Evolutionary conservation across 2,329 filamentous ascomycete species (phyloP).

Genomic region (Aspergillus sp.): DNA sequence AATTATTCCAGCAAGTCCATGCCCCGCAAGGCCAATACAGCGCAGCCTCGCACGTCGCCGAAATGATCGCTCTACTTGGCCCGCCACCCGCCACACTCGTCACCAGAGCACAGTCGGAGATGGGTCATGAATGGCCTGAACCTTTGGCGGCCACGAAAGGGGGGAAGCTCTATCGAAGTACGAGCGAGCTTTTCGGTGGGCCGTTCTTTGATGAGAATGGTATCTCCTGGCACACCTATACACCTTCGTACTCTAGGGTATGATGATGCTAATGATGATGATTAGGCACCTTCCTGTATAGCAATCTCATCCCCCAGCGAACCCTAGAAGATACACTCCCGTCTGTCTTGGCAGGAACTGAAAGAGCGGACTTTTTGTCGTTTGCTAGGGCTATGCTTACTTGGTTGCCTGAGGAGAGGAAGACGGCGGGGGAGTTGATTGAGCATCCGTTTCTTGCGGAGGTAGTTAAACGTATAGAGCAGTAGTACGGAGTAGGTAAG

Average conservation of each 20-base stretch:
- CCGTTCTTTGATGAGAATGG: conserved; percentile 19
- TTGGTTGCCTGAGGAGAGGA: conserved; percentile 29
- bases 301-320: conserved; percentile 15
- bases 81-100: conserved; percentile 24
- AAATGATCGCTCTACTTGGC: conserved; percentile 34
- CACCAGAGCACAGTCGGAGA: conserved; percentile 5
- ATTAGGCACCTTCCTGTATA: conserved; percentile 16
- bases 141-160: too few species aligned
- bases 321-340: conserved; percentile 16
- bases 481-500: too few species aligned
- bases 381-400: conserved; percentile 28
- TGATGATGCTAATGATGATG: conserved; percentile 6
- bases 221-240: conserved; percentile 1
- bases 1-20: conserved; percentile 21
- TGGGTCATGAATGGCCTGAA: too few species aligned
- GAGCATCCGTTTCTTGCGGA: conserved; percentile 21
- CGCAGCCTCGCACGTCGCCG: conserved; percentile 28
- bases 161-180: too few species aligned
- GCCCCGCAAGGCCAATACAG: conserved; percentile 19
- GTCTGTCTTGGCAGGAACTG: conserved; percentile 18
- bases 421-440: conserved; percentile 28
- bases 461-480: too few species aligned
- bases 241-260: neutral
- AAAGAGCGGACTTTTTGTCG: conserved; percentile 24
- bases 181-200: conserved; percentile 13